These are phyloP conservation scores for Suillus weaverae DNA, from an alignment of 768 basidiomycete genomes.

Conservation along the genomic window DNA sequence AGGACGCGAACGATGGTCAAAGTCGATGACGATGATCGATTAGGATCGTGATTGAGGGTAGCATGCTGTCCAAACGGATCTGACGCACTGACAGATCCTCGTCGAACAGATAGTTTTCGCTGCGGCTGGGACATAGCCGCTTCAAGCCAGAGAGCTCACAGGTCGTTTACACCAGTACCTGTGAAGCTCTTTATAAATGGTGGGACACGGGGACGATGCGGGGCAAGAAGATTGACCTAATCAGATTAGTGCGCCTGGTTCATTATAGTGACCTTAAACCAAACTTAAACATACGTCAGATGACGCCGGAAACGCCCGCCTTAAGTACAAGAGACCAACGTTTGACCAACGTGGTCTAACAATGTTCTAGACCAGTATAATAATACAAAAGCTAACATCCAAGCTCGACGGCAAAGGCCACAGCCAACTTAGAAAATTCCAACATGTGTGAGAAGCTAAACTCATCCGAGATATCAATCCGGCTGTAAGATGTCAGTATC, in stretches of 20 bases:
- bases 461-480: conserved; percentile 81
- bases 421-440: conserved; percentile 83
- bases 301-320: neutral
- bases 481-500: conserved; percentile 44
- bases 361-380: neutral
- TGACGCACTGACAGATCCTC: conserved; percentile 66
- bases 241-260: neutral
- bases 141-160: neutral
- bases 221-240: neutral
- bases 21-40: conserved; percentile 57
- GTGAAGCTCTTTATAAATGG: conserved; percentile 1
- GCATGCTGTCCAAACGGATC: conserved; percentile 68
- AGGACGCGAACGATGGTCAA: conserved; percentile 76
- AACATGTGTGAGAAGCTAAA: conserved; percentile 91
- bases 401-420: conserved; percentile 77
- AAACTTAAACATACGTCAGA: neutral
- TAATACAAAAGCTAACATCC: conserved; percentile 28
- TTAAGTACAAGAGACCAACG: neutral
- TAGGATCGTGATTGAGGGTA: conserved; percentile 50
- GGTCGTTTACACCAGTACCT: neutral
- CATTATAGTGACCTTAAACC: neutral
- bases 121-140: conserved; percentile 20
- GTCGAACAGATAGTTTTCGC: conserved; percentile 49
- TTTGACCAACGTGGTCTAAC: neutral
- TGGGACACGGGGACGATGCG: conserved; percentile 2